Base-by-base conservation (phyloP, 495 filamentous ascomycete genomes). In the Lasiosphaeriaceae sp. region DNA sequence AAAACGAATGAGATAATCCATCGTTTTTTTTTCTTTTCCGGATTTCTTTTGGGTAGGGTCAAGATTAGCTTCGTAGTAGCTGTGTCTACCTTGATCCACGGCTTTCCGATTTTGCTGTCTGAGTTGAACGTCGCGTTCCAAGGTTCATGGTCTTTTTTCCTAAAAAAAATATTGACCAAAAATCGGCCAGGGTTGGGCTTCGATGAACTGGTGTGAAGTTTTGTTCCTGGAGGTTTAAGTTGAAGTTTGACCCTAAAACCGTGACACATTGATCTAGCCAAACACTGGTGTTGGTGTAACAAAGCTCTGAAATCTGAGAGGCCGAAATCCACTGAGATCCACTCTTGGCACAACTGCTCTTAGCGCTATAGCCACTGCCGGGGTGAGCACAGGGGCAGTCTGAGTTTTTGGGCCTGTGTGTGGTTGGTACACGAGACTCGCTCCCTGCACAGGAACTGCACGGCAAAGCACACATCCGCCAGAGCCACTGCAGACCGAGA, bases 1-100 rank as follows among this genome's bases (percentile, higher is more conserved):
- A 66, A 97, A 90, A 58, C 93, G 88, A 56, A 99, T 86, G 46
- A 99, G 82, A 63, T 88, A 97, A 55, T 94, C 84, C 83, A 90
- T 66, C 57, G 50, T 61, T 34, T 21, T 26, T 52, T 50, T 19
- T 87, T 3, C 34, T 39, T 23, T 39, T 21, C 56, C 53, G 56
- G 14, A 17, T 26, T 41, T 48, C 37, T 86, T 2, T 54, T 65
- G 52, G 31, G 24, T 12, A 3, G 20, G 1, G 17, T 35, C 9
- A 31, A 9, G 26, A 31, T 52, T 39, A n/a, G n/a, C n/a, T 20
- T 14, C 17, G 5, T n/a, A n/a, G 17, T 12, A n/a, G n/a, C n/a
- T n/a, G n/a, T 55, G 19, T 14, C 11, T 3, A 12, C 34, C n/a
- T 45, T 23, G 23, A 16, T 34, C 16, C 14, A 41, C 14, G 41